Evolutionary conservation across 768 basidiomycete species (phyloP), one percentile per base, ranked within the genome.

Genomic region (Tylopilus plumbeoviolaceoides): DNA sequence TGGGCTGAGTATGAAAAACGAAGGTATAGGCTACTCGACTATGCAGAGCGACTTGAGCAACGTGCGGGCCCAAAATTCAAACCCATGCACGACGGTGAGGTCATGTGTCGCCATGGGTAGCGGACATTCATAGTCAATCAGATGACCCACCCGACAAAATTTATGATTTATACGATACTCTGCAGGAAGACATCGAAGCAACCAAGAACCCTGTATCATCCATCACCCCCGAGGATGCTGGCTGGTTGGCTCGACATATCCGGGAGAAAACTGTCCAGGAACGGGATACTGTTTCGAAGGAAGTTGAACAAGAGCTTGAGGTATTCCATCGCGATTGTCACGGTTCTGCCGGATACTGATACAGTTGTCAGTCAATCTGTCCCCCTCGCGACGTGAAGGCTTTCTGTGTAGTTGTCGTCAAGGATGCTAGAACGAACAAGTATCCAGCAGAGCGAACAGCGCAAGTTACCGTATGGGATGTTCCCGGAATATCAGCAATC

Each of bases 391-490:
- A 89, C 21, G 84, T 92, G 12, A 81, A 84, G 39, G 82, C 76
- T 47, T 93, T 95, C 70, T 77, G 91, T 40, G 81, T 95, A 6
- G 63, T 93, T 15, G 73, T 83, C 14, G 77, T 86, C 15, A 72
- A 79, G 57, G 94, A 89, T 63, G 79, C 81, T 17, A 74, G 75
- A 33, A 84, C 82, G 25, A 58, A 63, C 1, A 75, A 78, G 54
- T 73, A 77, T 47, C 75, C 77, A 0, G 72, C 80, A 8, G 72
- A 78, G 54, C 78, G 90, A 46, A 75, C 71, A 2, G 93, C 85
- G 0, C 88, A 90, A 64, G 59, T 98, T 49, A 94, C 87, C 0
- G 78, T 95, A 4, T 94, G 91, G 91, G 90, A 95, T 61, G 84
- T 81, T 3, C 70, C 80, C 4, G 72, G 72, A 12, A 54, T 87